A percentile compares a stretch with the other conserved stretches of the same genome.
Evolutionary conservation across 1,284 basidiomycete species (phyloP).

Genomic region (Vanrija pseudolonga): DNA sequence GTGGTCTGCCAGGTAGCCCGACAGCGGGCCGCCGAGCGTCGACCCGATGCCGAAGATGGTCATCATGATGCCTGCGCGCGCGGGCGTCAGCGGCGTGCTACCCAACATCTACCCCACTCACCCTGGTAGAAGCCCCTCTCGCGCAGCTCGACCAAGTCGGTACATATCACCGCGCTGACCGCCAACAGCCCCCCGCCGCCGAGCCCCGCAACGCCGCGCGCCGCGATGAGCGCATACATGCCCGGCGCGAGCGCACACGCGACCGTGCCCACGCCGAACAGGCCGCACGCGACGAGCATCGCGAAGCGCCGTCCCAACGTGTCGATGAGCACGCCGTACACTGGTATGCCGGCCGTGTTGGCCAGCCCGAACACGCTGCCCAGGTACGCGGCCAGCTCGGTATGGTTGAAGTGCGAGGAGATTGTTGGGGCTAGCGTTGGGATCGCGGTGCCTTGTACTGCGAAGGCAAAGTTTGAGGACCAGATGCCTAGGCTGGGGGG

Average conservation of each 20-base stretch:
- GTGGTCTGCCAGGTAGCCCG: conserved; percentile 43
- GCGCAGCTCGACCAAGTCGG: conserved; percentile 46
- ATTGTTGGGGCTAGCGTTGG: conserved; percentile 44
- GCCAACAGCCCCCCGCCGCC: conserved; percentile 49
- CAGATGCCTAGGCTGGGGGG: conserved; percentile 20
- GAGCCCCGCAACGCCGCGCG: conserved; percentile 43
- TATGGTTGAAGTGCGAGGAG: conserved; percentile 34
- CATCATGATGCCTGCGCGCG: conserved; percentile 45
- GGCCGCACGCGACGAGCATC: conserved; percentile 37
- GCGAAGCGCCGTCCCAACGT: conserved; percentile 42
- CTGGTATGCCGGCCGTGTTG: conserved; percentile 46
- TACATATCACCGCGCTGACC: conserved; percentile 46
- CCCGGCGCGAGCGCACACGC: conserved; percentile 36
- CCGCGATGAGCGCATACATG: conserved; percentile 42
- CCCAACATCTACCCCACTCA: conserved; percentile 8
- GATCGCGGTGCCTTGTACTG: conserved; percentile 44
- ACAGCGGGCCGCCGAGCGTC: conserved; percentile 43
- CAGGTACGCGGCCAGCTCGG: conserved; percentile 45
- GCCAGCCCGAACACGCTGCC: conserved; percentile 43
- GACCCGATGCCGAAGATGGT: conserved; percentile 44
- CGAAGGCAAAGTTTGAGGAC: conserved; percentile 47
- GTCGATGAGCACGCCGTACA: conserved; percentile 49
- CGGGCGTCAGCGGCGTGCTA: neutral
- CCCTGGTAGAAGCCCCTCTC: conserved; percentile 49
- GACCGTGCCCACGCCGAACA: conserved; percentile 42